phyloP scores from a whole-genome alignment of 148 eudicot species.

The Rhododendron henanense region DNA sequence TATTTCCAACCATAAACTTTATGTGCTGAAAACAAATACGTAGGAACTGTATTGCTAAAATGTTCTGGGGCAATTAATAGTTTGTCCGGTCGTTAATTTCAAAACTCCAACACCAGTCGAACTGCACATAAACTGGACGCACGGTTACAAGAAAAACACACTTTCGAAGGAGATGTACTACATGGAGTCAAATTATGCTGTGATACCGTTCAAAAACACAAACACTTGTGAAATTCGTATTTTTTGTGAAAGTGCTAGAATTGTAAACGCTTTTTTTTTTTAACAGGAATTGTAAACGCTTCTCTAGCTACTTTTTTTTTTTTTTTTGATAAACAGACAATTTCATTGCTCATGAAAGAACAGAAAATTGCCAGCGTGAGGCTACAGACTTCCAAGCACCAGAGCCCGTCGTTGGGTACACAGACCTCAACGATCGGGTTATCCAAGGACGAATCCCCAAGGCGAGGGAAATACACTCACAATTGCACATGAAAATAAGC shows the following conservation, averaged over 20 bases:
- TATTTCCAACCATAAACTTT: background rate
- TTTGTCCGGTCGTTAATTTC: background rate
- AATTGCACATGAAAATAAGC: no score
- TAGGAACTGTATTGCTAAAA: background rate
- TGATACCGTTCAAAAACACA: background rate
- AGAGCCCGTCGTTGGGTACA: no score
- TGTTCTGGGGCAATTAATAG: background rate
- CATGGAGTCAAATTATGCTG: background rate
- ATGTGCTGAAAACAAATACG: background rate
- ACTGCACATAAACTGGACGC: background rate
- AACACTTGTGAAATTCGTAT: background rate
- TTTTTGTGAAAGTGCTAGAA: background rate
- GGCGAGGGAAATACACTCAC: no score
- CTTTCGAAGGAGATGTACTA: background rate
- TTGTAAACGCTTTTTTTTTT: background rate
- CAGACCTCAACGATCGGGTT: no score
- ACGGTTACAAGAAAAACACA: background rate
- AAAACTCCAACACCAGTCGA: background rate
- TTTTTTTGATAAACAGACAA: no score
- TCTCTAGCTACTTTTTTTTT: background rate
- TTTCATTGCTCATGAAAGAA: no score
- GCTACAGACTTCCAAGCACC: no score
- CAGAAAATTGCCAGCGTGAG: no score
- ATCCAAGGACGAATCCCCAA: no score
- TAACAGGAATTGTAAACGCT: background rate